Percentiles rank a stretch among this genome's conserved stretches.
Evolutionary conservation across 371 early-diverging fungal genomes (phyloP).

Genomic region (Mortierella sp.): DNA sequence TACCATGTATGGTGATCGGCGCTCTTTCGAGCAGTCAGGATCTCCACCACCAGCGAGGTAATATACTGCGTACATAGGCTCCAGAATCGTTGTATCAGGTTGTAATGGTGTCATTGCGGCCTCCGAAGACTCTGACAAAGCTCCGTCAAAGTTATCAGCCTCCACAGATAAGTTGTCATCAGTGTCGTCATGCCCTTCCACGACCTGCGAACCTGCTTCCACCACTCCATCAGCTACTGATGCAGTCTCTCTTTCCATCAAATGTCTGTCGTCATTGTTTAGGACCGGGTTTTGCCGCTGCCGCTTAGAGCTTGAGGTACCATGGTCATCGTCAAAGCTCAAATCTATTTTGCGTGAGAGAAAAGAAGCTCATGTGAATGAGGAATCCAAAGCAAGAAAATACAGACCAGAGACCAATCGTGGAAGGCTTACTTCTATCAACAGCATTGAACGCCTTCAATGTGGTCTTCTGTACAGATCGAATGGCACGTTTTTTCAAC

Average conservation of each 20-base stretch:
- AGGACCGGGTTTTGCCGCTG: not conserved
- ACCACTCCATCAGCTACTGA: no score
- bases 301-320: slow-evolving; percentile 4
- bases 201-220: no score
- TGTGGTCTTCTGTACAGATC: slow-evolving; percentile 8
- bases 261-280: no score
- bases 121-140: slow-evolving; percentile 5
- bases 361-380: slow-evolving; percentile 2
- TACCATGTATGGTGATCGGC: slow-evolving; percentile 9
- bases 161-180: no score
- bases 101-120: not conserved
- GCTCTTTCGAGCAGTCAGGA: slow-evolving; percentile 9
- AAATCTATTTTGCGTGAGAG: slow-evolving; percentile 8
- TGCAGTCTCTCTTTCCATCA: no score
- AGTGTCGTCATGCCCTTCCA: no score
- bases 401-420: slow-evolving; percentile 7
- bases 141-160: no score
- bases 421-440: slow-evolving; percentile 18
- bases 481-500: slow-evolving; percentile 3
- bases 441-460: slow-evolving; percentile 19
- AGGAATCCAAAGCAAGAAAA: not conserved
- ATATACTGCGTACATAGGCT: slow-evolving; percentile 9
- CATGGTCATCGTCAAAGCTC: slow-evolving; percentile 10
- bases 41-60: slow-evolving; percentile 8
- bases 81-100: not conserved